These are phyloP conservation scores for Jaltomata sinuosa DNA, from an alignment of 257 asterid genomes.

Conservation along the genomic window DNA sequence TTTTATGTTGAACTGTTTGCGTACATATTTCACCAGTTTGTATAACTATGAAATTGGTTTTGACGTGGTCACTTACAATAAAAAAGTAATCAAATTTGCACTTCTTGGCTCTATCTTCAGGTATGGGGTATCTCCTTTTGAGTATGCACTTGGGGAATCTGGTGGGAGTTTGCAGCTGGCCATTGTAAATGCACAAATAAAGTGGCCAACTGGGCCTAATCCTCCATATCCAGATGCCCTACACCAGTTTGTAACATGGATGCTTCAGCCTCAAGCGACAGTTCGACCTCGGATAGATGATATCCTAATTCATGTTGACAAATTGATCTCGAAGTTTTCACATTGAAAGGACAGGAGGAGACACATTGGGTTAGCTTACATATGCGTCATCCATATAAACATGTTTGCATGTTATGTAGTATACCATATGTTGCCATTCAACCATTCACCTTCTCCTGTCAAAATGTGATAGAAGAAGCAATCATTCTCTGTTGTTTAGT, in stretches of 20 bases:
- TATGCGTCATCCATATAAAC: background rate
- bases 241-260: conserved; percentile 95
- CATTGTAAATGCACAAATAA: conserved; percentile 76
- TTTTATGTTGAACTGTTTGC: background rate
- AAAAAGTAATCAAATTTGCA: background rate
- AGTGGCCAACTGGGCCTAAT: conserved; percentile 83
- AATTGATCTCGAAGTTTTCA: conserved; percentile 71
- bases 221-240: conserved; percentile 85
- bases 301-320: conserved; percentile 77
- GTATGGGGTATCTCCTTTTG: conserved; percentile 96
- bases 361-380: background rate
- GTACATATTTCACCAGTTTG: no score
- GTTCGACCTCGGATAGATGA: conserved; percentile 90
- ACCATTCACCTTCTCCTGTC: background rate
- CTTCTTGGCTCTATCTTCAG: conserved; percentile 19
- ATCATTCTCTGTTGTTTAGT: background rate
- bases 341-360: conserved; percentile 14
- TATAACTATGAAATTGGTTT: background rate
- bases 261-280: conserved; percentile 91
- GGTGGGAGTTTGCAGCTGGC: conserved; percentile 95
- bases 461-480: background rate
- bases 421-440: background rate
- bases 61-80: background rate
- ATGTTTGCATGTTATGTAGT: background rate
- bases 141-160: conserved; percentile 83